Evolutionary conservation across 441 rosid species (phyloP).

Genomic region (Melastoma candidum): DNA sequence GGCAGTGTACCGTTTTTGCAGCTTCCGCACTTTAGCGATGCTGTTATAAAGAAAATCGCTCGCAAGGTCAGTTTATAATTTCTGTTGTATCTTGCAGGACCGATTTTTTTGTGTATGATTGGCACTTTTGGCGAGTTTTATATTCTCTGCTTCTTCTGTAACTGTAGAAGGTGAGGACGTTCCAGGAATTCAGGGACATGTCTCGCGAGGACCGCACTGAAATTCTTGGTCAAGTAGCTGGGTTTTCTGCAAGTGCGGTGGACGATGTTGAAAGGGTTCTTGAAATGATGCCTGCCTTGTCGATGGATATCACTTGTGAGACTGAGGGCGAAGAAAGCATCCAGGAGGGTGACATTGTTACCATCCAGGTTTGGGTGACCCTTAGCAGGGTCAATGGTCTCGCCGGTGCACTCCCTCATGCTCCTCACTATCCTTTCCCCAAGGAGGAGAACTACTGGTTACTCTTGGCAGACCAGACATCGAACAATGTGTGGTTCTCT

Average conservation of each 20-base stretch:
- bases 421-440: slow-evolving; percentile 78
- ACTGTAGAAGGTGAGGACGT: slow-evolving; percentile 82
- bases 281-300: slow-evolving; percentile 88
- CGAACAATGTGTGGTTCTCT: slow-evolving; percentile 86
- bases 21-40: background rate
- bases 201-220: slow-evolving; percentile 56
- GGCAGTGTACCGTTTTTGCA: slow-evolving; percentile 1
- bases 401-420: slow-evolving; percentile 79
- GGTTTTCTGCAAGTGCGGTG: slow-evolving; percentile 54
- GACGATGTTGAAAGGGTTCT: slow-evolving; percentile 76
- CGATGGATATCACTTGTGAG: slow-evolving; percentile 79
- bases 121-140: no score
- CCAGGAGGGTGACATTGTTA: slow-evolving; percentile 84
- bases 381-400: slow-evolving; percentile 76
- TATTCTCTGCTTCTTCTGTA: background rate
- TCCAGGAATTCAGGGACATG: slow-evolving; percentile 79
- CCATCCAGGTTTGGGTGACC: slow-evolving; percentile 83
- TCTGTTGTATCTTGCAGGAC: no score
- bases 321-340: slow-evolving; percentile 97
- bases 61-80: slow-evolving; percentile 51
- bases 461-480: slow-evolving; percentile 65
- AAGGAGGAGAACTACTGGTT: slow-evolving; percentile 96
- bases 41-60: slow-evolving; percentile 62
- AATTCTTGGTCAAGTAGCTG: slow-evolving; percentile 64
- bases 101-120: no score